These are phyloP conservation scores for Aspergillus spinulosporus DNA, from an alignment of 2,329 filamentous ascomycete species.

Conservation along the genomic window DNA sequence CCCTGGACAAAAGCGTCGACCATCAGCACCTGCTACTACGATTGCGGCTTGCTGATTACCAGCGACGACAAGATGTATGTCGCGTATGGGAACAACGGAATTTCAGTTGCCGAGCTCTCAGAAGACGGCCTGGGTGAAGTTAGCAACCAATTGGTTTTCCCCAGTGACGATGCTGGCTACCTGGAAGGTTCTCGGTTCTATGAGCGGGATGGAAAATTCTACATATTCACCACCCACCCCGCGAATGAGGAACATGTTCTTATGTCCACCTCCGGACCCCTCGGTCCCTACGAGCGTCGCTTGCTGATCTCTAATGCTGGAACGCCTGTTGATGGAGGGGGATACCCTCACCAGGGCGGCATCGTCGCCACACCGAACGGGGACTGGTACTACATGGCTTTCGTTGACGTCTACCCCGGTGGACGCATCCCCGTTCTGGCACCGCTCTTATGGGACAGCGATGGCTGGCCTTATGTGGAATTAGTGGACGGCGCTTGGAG, in stretches of 20 bases:
- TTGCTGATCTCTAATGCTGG: constrained; percentile 42
- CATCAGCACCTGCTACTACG: constrained; percentile 56
- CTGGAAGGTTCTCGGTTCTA: constrained; percentile 56
- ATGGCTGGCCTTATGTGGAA: constrained; percentile 54
- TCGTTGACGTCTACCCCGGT: constrained; percentile 57
- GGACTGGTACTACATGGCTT: constrained; percentile 62
- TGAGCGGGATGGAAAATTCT: constrained; percentile 57
- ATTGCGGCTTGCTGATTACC: constrained; percentile 59
- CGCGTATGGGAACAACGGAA: constrained; percentile 53
- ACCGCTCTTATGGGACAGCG: constrained; percentile 53
- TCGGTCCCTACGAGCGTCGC: constrained; percentile 54
- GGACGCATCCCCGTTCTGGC: constrained; percentile 60
- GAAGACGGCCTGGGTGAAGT: constrained; percentile 51
- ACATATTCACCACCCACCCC: constrained; percentile 54
- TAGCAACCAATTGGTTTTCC: constrained; percentile 49
- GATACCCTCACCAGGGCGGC: constrained; percentile 57
- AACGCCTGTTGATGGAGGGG: constrained; percentile 48
- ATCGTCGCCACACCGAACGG: constrained; percentile 54
- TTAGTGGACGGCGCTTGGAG: no score
- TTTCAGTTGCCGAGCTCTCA: constrained; percentile 55
- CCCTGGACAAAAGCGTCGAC: constrained; percentile 47
- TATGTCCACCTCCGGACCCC: constrained; percentile 48
- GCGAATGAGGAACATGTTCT: constrained; percentile 52
- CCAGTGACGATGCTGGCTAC: constrained; percentile 29
- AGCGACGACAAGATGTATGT: constrained; percentile 62